Base-by-base conservation (phyloP, 306 rosid species). In the Ziziphus jujuba region DNA sequence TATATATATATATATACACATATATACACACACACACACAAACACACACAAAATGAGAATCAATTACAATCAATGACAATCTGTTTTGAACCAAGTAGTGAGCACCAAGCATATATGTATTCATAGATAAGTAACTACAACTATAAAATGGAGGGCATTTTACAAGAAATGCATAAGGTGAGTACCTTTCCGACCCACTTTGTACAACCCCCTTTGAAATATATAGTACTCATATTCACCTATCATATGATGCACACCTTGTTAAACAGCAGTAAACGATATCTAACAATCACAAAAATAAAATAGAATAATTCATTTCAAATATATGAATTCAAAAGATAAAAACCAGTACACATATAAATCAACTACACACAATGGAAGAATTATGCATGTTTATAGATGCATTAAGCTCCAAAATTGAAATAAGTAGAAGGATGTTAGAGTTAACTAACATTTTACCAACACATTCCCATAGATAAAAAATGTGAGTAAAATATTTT, bases 171-270 rank as follows among this genome's bases (percentile, higher is more conserved):
- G 34, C 5, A 55, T 10, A 45, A 14, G 13, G n/a, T 10, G 8
- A 59, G 34, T 85, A 92, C 98, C 98, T 87, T 92, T 92, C 40
- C 98, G 92, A 71, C 98, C 98, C 70, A 92, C 84, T 81, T 63
- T 92, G 81, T 87, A 92, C 59, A 63, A 63, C 43, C 97, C 98
- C 40, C 76, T 79, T 44, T 82, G 79, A 73, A 87, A 85, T 56
- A 92, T 84, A 72, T 85, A 92, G 85, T 85, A 84, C 11, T 80
- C 81, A 71, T 86, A 84, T 80, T 92, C 98, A 56, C 92, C 98
- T 89, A 89, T 34, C 53, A 75, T 7, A 67, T 3, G 48, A 53
- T 38, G 14, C 56, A 63, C 35, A 52, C 59, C 24, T 17, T 44
- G 73, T 72, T 20, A 67, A 35, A 4, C 21, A 19, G 31, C 7